Base-by-base conservation (phyloP, 2,329 filamentous ascomycete genomes). In the Phyllosticta capitalensis region DNA sequence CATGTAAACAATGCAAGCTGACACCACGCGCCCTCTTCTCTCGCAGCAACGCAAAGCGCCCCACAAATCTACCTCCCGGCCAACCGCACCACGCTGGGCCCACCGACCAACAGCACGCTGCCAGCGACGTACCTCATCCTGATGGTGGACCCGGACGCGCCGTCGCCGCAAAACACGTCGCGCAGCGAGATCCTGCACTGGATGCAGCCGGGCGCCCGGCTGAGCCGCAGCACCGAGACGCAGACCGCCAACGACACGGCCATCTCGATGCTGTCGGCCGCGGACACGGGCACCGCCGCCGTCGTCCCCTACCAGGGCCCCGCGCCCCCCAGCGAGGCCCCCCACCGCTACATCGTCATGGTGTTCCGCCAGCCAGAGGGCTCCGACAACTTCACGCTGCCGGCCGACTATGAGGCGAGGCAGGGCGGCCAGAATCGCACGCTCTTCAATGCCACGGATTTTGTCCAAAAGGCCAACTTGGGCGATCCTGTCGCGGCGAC, bases 141-240 rank as follows among this genome's bases (percentile, higher is more conserved):
- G 1, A 62, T 62, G 61, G 33, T 61, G 14, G 61, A 62, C 58
- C 61, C 61, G 20, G 61, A 62, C 50, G 61, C 61, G 30, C 58
- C 61, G 20, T 52, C 58, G 2, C 61, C 61, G 20, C 53, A 57
- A 26, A 54, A 62, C 52, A 24, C 48, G 1, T 56, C 61, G 9
- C 12, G 1, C 20, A 12, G 38, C 30, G 17, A 57, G 12, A 58
- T 62, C 54, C 61, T 62, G 28, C 61, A 62, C 57, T 62, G 61
- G 61, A 28, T 62, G 21, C 58, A 61, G 26, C 51, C 58, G 0
- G 52, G 55, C 45, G 49, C 55, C 5, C 45, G 53, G 9, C 55
- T 61, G 21, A 54, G 51, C 5, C 57, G 57, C 50, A 33, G 17
- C 26, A 28, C 30, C 54, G 58, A 54, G 49, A 20, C 51, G 9